These are phyloP conservation scores for Trametes hirsuta DNA, from an alignment of 1,284 basidiomycete genomes.

Conservation along the genomic window DNA sequence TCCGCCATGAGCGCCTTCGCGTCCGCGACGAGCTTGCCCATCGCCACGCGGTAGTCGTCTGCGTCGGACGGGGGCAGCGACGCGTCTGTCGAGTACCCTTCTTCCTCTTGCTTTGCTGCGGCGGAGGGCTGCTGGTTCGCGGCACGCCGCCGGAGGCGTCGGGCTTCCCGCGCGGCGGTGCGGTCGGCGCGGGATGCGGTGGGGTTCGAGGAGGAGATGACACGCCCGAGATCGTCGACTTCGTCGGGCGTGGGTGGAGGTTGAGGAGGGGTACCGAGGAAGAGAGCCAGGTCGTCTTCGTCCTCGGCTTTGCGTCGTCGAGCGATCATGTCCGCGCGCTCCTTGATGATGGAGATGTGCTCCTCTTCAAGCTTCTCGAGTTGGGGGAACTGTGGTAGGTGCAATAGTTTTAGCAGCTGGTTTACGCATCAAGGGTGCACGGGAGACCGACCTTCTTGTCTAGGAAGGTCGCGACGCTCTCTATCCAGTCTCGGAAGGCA, in stretches of 20 bases:
- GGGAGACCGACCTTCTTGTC: constrained; percentile 79
- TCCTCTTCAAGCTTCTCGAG: constrained; percentile 89
- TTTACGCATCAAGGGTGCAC: neutral
- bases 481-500: constrained; percentile 85
- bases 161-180: constrained; percentile 54
- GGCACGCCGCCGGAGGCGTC: constrained; percentile 47
- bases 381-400: constrained; percentile 65
- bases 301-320: constrained; percentile 74
- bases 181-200: constrained; percentile 52
- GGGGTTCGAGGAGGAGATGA: constrained; percentile 50
- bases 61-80: constrained; percentile 68
- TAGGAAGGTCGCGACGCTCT: constrained; percentile 85
- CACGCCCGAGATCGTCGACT: constrained; percentile 68
- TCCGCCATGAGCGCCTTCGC: constrained; percentile 73
- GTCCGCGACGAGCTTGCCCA: constrained; percentile 55
- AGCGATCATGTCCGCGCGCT: constrained; percentile 72
- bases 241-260: constrained; percentile 45
- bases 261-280: constrained; percentile 63
- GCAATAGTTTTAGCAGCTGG: neutral
- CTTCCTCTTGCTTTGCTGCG: constrained; percentile 41
- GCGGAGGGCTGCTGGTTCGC: constrained; percentile 19
- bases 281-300: constrained; percentile 78
- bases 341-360: constrained; percentile 72
- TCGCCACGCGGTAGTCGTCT: constrained; percentile 71
- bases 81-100: constrained; percentile 88